Evolutionary conservation across 2,329 filamentous ascomycete species (phyloP).

Genomic region (Shiraia bambusicola): DNA sequence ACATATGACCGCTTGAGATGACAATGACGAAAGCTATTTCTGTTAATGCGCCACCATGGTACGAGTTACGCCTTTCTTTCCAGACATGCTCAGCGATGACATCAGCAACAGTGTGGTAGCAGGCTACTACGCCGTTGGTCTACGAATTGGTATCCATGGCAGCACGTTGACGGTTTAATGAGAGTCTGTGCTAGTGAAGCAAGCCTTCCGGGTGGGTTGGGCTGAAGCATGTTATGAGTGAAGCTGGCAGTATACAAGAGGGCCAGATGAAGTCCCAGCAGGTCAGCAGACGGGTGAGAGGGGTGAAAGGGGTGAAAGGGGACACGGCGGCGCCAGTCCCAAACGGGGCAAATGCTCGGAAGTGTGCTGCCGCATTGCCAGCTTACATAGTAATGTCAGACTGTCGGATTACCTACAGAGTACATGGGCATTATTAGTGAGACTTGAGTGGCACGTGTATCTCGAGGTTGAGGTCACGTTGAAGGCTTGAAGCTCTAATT

Average conservation of each 20-base stretch:
- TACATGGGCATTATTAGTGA: too few relatives aligned
- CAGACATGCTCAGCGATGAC: too few relatives aligned
- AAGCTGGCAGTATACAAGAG: slow-evolving; percentile 4
- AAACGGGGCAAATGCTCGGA: not conserved
- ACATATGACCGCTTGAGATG: slow-evolving; percentile 18
- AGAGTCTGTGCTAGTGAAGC: not conserved
- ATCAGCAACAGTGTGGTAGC: slow-evolving; percentile 17
- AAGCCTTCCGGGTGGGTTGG: not conserved
- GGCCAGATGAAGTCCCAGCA: not conserved
- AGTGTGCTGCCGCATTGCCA: not conserved
- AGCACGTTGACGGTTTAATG: not conserved
- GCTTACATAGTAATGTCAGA: too few relatives aligned
- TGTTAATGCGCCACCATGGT: slow-evolving; percentile 10
- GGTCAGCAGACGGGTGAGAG: slow-evolving; percentile 1
- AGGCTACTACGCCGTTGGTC: slow-evolving; percentile 21
- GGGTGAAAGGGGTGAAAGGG: too few relatives aligned
- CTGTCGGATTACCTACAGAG: too few relatives aligned
- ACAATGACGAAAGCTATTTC: not conserved
- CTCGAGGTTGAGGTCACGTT: slow-evolving; percentile 16
- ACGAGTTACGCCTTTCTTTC: too few relatives aligned
- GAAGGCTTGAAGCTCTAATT: not conserved
- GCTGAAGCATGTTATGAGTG: not conserved
- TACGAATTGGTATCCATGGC: slow-evolving; percentile 5
- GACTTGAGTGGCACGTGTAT: too few relatives aligned
- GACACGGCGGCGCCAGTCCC: slow-evolving; percentile 8